Percentiles rank a stretch among this genome's conserved stretches.
phyloP scores from a whole-genome alignment of 768 basidiomycete species.

The Leucocoprinus leucothites region DNA sequence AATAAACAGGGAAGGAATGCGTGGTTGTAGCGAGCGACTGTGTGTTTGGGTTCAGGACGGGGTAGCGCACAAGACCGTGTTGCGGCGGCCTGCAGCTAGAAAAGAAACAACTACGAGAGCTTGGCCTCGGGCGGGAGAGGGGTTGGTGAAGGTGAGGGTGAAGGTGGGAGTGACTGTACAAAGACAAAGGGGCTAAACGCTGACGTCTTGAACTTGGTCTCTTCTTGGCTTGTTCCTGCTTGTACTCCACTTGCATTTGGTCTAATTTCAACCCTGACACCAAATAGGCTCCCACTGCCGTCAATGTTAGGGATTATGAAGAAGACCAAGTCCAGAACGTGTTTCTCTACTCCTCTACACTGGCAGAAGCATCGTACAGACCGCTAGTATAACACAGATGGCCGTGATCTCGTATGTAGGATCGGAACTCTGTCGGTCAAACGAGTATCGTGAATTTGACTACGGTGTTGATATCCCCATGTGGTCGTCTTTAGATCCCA shows the following conservation, averaged over 20 bases:
- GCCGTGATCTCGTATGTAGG: neutral
- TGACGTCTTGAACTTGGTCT: neutral
- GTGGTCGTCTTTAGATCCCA: no score
- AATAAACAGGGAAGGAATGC: conserved; percentile 4
- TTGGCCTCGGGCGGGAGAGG: neutral
- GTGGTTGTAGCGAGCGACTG: conserved; percentile 9
- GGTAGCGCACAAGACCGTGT: neutral
- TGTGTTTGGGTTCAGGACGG: neutral
- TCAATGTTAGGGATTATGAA: neutral
- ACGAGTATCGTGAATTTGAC: neutral
- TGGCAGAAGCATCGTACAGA: no score
- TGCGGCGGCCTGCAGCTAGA: no score
- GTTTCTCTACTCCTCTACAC: no score
- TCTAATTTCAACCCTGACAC: neutral
- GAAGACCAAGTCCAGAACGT: no score
- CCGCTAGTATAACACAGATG: no score
- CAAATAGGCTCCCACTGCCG: neutral
- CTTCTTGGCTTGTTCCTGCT: neutral
- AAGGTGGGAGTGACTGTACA: no score
- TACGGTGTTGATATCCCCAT: neutral
- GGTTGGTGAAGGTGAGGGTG: neutral
- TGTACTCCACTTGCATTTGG: neutral
- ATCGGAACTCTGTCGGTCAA: neutral
- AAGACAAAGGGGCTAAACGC: neutral
- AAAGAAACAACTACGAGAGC: no score